Evolutionary conservation across 2,329 filamentous ascomycete genomes (phyloP), one percentile per base, ranked within the genome.

Genomic region (Acrocalymma vagum): DNA sequence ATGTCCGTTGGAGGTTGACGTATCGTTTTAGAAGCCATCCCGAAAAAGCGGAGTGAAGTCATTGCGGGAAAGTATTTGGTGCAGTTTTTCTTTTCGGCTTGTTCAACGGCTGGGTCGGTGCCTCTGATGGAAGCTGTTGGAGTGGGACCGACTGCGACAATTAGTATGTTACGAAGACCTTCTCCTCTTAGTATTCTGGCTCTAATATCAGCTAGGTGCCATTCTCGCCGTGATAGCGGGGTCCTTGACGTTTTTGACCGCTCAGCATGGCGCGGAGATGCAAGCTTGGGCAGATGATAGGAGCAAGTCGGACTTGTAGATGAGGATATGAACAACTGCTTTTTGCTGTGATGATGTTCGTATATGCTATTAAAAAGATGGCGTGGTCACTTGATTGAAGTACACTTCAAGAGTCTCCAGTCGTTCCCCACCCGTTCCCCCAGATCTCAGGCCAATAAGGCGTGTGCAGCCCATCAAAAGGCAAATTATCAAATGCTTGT

Each of bases 21-120:
- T n/a, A 30, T 9, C 3, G 3, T 21, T 7, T 9, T 36, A 58
- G 61, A 65, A 36, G 61, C 53, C 11, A 38, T 60, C 26, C 61
- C 61, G 11, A 29, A 47, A 6, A 44, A 48, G 11, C 42, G 61
- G 9, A 36, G 42, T 9, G 58, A 62, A 29, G 55, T 61, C 10
- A 60, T 68, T n/a, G 51, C 50, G 7, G 53, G 53, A 7, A 69
- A 69, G 40, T 69, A 67, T 25, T 29, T 63, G n/a, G 39, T 69
- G 9, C 64, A 68, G 47, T 67, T 66, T 32, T 39, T 45, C 5
- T 63, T 58, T 36, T 38, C 46, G 2, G 63, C 64, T 7, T 45
- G 38, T 5, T 45, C 55, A 7, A 65, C 37, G 23, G 61, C 56
- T 7, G 44, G 43, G 11, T 38, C 62, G 13, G 50, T 65, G 9